Percentiles rank a stretch among this genome's conserved stretches.
These are phyloP conservation scores for Porogramme epimiltina DNA, from an alignment of 1,284 basidiomycete species.

Conservation along the genomic window DNA sequence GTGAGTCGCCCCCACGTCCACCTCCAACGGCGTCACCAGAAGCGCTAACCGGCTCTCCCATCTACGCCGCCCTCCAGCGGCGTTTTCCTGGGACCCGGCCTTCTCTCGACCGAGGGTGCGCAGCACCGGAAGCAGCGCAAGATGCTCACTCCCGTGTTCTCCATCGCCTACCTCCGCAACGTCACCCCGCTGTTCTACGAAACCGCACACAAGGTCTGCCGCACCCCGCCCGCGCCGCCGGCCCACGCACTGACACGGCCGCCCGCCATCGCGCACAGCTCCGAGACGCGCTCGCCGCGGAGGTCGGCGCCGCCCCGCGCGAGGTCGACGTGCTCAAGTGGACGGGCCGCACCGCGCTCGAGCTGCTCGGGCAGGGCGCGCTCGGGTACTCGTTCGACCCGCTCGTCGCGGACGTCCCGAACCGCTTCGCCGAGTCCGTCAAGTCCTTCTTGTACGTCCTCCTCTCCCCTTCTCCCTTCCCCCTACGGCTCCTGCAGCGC, in stretches of 20 bases:
- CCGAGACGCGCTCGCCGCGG: slow-evolving; percentile 21
- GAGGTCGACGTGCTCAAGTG: slow-evolving; percentile 38
- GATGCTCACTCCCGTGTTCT: slow-evolving; percentile 18
- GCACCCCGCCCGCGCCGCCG: no score
- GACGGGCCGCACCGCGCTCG: slow-evolving; percentile 39
- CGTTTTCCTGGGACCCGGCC: slow-evolving; percentile 20
- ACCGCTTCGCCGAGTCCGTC: slow-evolving; percentile 28
- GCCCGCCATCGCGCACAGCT: slow-evolving; percentile 16
- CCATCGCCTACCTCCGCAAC: slow-evolving; percentile 8
- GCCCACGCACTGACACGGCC: background rate
- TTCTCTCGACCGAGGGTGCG: slow-evolving; percentile 20
- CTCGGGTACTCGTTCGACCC: slow-evolving; percentile 42
- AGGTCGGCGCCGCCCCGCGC: slow-evolving; percentile 18
- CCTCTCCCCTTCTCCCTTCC: background rate
- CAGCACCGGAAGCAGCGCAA: slow-evolving; percentile 15
- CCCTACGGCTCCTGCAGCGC: background rate
- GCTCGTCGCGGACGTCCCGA: slow-evolving; percentile 28
- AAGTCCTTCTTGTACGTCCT: slow-evolving; percentile 24
- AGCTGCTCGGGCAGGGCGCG: slow-evolving; percentile 41
- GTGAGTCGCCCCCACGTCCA: background rate
- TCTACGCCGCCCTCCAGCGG: slow-evolving; percentile 4
- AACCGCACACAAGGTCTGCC: slow-evolving; percentile 9
- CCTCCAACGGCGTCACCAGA: no score
- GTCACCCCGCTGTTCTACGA: slow-evolving; percentile 10
- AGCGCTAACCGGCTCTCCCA: no score